Percentiles rank a stretch among this genome's conserved stretches.
These are phyloP conservation scores for Termitomyces sp. DNA, from an alignment of 768 basidiomycete genomes.

Conservation along the genomic window DNA sequence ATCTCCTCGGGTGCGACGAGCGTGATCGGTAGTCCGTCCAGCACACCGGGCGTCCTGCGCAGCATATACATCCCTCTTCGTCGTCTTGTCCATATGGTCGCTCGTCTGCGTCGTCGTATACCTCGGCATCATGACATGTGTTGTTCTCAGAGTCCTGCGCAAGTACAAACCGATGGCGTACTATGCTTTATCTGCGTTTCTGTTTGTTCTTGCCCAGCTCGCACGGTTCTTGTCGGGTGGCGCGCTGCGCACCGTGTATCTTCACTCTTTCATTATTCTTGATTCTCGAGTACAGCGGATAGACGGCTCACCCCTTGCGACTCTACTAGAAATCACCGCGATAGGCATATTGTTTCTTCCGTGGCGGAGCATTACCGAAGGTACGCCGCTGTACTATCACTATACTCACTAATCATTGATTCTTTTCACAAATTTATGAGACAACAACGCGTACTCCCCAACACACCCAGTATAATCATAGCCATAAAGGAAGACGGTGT, in stretches of 20 bases:
- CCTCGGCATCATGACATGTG: slow-evolving; percentile 70
- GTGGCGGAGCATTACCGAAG: slow-evolving; percentile 94
- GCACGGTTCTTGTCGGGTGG: slow-evolving; percentile 77
- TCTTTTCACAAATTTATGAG: slow-evolving; percentile 37
- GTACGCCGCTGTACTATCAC: slow-evolving; percentile 27
- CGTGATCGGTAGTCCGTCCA: slow-evolving; percentile 49
- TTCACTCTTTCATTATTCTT: not conserved
- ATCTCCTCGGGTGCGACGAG: slow-evolving; percentile 61
- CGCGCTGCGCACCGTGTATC: slow-evolving; percentile 61
- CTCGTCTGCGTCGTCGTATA: slow-evolving; percentile 47
- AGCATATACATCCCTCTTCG: slow-evolving; percentile 73
- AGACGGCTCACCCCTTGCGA: slow-evolving; percentile 85
- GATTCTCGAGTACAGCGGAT: slow-evolving; percentile 42
- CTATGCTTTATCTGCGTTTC: slow-evolving; percentile 62
- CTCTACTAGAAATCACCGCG: slow-evolving; percentile 72
- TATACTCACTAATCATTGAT: no score
- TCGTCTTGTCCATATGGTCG: slow-evolving; percentile 77
- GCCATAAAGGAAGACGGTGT: no score
- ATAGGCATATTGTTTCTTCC: slow-evolving; percentile 65
- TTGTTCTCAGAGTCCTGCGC: slow-evolving; percentile 74
- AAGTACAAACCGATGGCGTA: slow-evolving; percentile 79
- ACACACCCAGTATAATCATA: slow-evolving; percentile 17
- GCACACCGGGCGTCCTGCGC: slow-evolving; percentile 47
- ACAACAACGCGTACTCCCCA: slow-evolving; percentile 40
- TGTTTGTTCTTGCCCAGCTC: slow-evolving; percentile 81